Evolutionary conservation across 2,329 filamentous ascomycete genomes (phyloP).

Genomic region (Paecilomyces sp.): DNA sequence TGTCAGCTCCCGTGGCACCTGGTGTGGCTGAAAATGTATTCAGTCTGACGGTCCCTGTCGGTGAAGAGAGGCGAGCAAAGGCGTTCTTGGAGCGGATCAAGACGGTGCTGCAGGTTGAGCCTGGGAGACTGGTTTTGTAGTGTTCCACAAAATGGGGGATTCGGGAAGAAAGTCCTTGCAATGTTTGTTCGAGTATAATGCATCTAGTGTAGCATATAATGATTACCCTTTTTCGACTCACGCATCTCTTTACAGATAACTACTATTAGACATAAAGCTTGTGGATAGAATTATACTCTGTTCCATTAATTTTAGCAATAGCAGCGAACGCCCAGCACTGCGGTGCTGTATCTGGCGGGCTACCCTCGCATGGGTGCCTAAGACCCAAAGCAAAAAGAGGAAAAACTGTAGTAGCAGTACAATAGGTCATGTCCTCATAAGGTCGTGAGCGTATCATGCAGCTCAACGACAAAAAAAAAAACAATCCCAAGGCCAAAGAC

Average conservation of each 20-base stretch:
- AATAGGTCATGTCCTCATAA: not conserved
- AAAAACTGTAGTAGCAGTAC: not conserved
- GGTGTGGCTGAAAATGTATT: slow-evolving; percentile 64
- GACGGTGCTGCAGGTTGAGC: slow-evolving; percentile 71
- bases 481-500: not conserved
- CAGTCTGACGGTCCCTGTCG: slow-evolving; percentile 68
- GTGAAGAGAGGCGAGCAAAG: slow-evolving; percentile 73
- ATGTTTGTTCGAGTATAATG: not conserved
- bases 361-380: not conserved
- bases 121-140: slow-evolving; percentile 61
- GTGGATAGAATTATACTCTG: not conserved
- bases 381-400: not conserved
- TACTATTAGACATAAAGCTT: not conserved
- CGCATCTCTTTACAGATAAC: not conserved
- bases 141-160: not conserved
- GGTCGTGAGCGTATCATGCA: not conserved
- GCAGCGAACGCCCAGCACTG: not conserved
- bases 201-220: not conserved
- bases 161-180: not conserved
- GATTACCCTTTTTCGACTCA: not conserved
- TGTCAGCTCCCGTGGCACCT: slow-evolving; percentile 31
- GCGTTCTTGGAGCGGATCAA: slow-evolving; percentile 84
- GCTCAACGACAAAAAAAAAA: not conserved
- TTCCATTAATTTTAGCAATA: not conserved
- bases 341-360: not conserved